phyloP scores from a whole-genome alignment of 2,329 filamentous ascomycete genomes.

The Nakataea oryzae region DNA sequence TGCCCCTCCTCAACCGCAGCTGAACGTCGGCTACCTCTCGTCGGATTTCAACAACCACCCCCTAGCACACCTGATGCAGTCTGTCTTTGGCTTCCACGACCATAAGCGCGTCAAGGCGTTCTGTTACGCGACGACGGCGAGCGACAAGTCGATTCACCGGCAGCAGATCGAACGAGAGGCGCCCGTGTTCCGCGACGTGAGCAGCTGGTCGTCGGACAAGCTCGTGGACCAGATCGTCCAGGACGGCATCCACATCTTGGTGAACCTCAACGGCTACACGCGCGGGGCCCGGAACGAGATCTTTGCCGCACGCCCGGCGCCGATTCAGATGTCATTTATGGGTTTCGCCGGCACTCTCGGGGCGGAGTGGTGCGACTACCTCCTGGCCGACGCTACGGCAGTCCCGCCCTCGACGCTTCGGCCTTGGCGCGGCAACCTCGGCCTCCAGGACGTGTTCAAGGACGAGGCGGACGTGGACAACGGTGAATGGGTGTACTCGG shows the following conservation, averaged over 20 bases:
- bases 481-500: conserved; percentile 86
- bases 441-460: conserved; percentile 57
- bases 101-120: conserved; percentile 65
- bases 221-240: conserved; percentile 77
- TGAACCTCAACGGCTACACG: conserved; percentile 98
- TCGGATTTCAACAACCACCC: conserved; percentile 99
- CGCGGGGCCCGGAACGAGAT: conserved; percentile 94
- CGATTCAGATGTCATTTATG: conserved; percentile 99
- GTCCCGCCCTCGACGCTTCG: conserved; percentile 74
- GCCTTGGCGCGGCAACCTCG: conserved; percentile 65
- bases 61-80: conserved; percentile 96
- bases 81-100: conserved; percentile 88
- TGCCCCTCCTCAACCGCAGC: conserved; percentile 63
- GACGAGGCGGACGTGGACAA: conserved; percentile 58
- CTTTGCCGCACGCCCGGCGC: conserved; percentile 87
- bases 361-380: conserved; percentile 97
- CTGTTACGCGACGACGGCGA: conserved; percentile 90
- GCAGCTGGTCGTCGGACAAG: conserved; percentile 72
- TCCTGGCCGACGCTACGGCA: conserved; percentile 80
- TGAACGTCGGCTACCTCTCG: conserved; percentile 94
- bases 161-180: conserved; percentile 89
- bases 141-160: conserved; percentile 80
- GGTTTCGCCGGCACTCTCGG: conserved; percentile 93
- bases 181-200: conserved; percentile 83
- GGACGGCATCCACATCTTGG: conserved; percentile 85